Evolutionary conservation across 305 asterid genomes (phyloP).

Genomic region (Withania somnifera): DNA sequence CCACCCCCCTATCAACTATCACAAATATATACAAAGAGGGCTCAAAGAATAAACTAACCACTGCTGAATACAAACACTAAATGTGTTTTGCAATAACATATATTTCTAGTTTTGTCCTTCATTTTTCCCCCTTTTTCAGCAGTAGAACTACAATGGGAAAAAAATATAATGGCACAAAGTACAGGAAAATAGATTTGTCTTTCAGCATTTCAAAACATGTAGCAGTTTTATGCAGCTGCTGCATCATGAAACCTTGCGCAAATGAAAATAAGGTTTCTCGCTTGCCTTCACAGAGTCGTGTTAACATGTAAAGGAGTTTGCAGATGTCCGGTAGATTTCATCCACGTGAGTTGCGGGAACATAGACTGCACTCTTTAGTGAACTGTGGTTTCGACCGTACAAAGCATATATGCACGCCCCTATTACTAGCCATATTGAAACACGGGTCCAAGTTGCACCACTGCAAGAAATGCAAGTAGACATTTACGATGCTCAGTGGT

Average conservation of each 20-base stretch:
- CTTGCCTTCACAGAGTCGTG: not conserved
- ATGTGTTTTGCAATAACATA: not conserved
- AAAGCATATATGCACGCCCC: constrained; percentile 48
- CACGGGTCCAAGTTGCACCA: constrained; percentile 72
- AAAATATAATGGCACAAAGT: not conserved
- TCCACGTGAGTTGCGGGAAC: constrained; percentile 81
- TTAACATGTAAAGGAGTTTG: constrained; percentile 22
- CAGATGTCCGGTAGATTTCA: constrained; percentile 55
- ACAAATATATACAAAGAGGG: not conserved
- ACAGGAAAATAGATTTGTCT: not conserved
- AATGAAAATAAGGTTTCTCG: not conserved
- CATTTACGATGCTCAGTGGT: not conserved
- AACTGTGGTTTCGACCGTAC: constrained; percentile 78
- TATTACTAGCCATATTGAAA: constrained; percentile 63
- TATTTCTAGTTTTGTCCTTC: not conserved
- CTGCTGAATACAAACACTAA: not conserved
- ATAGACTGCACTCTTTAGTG: constrained; percentile 58
- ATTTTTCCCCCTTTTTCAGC: not conserved
- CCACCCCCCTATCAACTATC: not conserved
- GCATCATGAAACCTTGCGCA: not conserved
- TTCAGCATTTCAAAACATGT: constrained; percentile 6
- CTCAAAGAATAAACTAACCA: not conserved
- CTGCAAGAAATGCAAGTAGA: constrained; percentile 23
- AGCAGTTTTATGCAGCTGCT: not conserved
- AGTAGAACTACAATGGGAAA: not conserved